phyloP scores from a whole-genome alignment of 768 basidiomycete genomes.

The Suillus cothurnatus region DNA sequence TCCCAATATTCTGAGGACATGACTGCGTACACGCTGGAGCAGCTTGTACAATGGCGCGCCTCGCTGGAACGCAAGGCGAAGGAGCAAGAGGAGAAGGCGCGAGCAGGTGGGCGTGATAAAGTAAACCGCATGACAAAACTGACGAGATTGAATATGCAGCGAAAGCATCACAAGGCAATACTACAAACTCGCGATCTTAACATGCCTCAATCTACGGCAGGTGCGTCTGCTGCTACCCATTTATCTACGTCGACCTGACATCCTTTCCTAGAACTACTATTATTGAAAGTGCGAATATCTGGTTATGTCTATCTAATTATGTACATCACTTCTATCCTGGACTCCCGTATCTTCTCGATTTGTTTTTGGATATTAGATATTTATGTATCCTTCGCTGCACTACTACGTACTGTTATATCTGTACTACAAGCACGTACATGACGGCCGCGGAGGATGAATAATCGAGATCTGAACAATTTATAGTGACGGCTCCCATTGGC shows the following conservation, averaged over 20 bases:
- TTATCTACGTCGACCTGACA: neutral
- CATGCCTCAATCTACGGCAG: neutral
- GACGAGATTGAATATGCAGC: neutral
- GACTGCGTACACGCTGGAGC: slow-evolving; percentile 5
- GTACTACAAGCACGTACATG: neutral
- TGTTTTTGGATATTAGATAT: neutral
- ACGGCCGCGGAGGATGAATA: neutral
- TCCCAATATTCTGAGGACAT: slow-evolving; percentile 5
- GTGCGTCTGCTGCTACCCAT: neutral
- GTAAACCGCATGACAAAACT: neutral
- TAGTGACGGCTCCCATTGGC: neutral
- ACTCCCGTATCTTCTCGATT: neutral
- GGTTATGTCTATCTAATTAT: neutral
- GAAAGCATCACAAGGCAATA: neutral
- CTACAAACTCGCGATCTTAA: neutral
- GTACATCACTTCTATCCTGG: neutral
- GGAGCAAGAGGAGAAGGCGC: slow-evolving; percentile 5
- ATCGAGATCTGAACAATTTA: neutral
- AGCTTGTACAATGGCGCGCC: slow-evolving; percentile 5
- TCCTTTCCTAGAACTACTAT: neutral
- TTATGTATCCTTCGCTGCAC: neutral
- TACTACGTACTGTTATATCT: neutral
- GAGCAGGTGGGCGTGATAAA: neutral
- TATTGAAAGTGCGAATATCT: neutral
- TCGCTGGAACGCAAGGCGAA: neutral